Base-by-base conservation (phyloP, 1,284 basidiomycete species). In the Pseudozyma sp. region DNA sequence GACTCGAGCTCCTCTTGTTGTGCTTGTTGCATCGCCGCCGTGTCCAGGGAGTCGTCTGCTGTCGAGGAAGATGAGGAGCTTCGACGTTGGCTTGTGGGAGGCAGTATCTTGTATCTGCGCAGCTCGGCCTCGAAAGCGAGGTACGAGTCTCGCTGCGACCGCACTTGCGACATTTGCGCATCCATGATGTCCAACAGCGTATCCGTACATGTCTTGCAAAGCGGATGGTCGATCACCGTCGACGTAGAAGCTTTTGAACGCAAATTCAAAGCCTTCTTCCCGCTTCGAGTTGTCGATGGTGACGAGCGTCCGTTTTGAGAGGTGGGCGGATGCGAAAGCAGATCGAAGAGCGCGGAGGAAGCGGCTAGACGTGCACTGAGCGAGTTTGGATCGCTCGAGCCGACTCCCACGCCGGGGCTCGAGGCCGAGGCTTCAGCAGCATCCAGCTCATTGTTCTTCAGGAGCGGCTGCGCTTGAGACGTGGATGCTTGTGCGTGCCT, bases 121-220 rank as follows among this genome's bases (percentile, higher is more conserved):
- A 81, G 45, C 44, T 83, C 79, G 10, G 61, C 67, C 24, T 83
- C 79, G 30, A 81, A 77, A 1, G 69, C 64, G 3, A 66, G 48
- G 30, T 79, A 96, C 0, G 94, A 93, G 78, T 98, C 95, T 50
- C 94, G 87, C 81, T 98, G 95, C 81, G 91, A 91, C 85, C 92
- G 93, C 4, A 92, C 91, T 85, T 97, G 92, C 61, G 97, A 93
- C 11, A 97, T 88, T 81, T 94, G 91, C 44, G 89, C 88, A 78
- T 92, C 90, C 55, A 98, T 89, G 34, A 90, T 89, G 5, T 88
- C 87, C 46, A 96, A 88, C 46, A 97, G 86, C 55, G 92, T 89
- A 78, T 92, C 90, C 3, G 94, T 94, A 85, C 97, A 99, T 81
- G 97, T 94, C 1, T 91, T 90, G 84, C 97, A 99, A 10, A 99